Evolutionary conservation across 345 rosid species (phyloP).

Genomic region (Populus pruinosa): DNA sequence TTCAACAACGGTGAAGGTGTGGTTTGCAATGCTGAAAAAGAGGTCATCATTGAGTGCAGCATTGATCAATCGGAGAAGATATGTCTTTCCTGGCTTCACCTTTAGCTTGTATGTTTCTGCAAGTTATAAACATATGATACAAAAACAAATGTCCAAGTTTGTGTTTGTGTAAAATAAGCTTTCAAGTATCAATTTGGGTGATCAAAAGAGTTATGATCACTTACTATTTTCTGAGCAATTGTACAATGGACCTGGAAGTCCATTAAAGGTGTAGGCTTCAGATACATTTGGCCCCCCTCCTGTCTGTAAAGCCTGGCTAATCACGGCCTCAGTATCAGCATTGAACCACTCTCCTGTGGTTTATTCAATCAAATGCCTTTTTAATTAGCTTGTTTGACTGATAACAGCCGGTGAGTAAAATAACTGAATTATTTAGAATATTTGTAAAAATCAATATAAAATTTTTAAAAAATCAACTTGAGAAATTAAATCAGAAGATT

Average conservation of each 20-base stretch:
- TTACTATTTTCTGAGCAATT: conserved; percentile 64
- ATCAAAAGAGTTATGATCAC: background rate
- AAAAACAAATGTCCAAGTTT: too few relatives aligned
- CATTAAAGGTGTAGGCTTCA: conserved; percentile 71
- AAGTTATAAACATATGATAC: background rate
- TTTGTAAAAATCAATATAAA: too few relatives aligned
- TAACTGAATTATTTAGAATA: too few relatives aligned
- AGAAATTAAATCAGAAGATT: too few relatives aligned
- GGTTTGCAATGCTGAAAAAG: conserved; percentile 76
- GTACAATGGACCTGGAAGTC: conserved; percentile 78
- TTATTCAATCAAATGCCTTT: background rate
- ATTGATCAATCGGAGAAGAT: conserved; percentile 68
- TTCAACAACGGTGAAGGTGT: conserved; percentile 59
- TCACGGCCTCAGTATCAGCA: conserved; percentile 57
- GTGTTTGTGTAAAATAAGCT: too few relatives aligned
- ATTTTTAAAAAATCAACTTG: too few relatives aligned
- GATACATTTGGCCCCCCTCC: conserved; percentile 73
- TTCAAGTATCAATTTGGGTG: too few relatives aligned
- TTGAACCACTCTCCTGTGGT: conserved; percentile 73
- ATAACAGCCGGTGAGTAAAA: too few relatives aligned
- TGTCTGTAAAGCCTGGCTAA: conserved; percentile 60
- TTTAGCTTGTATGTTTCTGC: conserved; percentile 62
- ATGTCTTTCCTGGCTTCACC: conserved; percentile 68
- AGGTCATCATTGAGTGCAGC: conserved; percentile 73
- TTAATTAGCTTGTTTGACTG: background rate